Base-by-base conservation (phyloP, 805 yeast genomes). In the Nakazawaea wyomingensis region DNA sequence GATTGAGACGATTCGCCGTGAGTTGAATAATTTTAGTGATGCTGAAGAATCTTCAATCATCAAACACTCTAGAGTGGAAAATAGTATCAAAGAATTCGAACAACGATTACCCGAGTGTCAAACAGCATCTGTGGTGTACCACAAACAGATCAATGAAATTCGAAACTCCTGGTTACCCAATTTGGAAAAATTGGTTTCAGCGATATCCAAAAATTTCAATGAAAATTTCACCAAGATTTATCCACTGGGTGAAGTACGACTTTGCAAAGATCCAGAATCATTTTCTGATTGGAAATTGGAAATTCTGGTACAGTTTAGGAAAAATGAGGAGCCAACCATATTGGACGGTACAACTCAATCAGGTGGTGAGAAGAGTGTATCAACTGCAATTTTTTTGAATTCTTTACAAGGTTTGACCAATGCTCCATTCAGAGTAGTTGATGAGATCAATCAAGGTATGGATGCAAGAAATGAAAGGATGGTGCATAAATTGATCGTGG, bases 381-480 rank as follows among this genome's bases (percentile, higher is more conserved):
- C 97, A 0, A 93, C 98, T 0, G 91, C 91, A 2, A 76, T 90
- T 41, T 93, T 85, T 58, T 75, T 93, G 56, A 85, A 93, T 71
- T 82, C 98, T 1, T 68, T 93, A 49, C 99, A 93, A 64, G 91
- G 89, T 9, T 71, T 85, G 45, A 82, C 97, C 0, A 74, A 75
- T 22, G 87, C 96, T 0, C 98, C 99, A 8, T 88, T 93, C 56
- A 71, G 98, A 56, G 90, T 91, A 3, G 96, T 93, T 6, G 99
- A 93, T 64, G 99, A 93, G 68, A 95, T 93, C 49, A 93, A 93
- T 59, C 99, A 93, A 65, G 99, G 99, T 51, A 90, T 93, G 98
- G 99, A 93, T 64, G 85, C 95, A 10, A 77, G 77, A 47, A 93
- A 93, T 56, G 99, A 93, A 61, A 76, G 90, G 48, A 71, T 78